Conservation (phyloP, 495 filamentous ascomycete genomes). For the Terfezia boudieri region DNA sequence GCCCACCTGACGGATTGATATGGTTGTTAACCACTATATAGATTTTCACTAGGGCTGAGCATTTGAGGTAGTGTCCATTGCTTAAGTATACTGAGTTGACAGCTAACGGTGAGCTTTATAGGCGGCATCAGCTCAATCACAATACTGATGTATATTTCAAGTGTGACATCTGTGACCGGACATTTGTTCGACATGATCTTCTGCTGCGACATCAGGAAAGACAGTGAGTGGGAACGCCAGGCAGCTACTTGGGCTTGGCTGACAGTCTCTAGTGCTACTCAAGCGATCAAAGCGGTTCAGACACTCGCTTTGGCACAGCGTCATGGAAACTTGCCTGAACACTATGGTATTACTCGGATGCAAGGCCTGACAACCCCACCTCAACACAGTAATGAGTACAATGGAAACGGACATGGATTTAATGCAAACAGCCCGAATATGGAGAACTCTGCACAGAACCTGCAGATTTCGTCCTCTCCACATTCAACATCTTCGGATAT, state of each 20-base stretch:
- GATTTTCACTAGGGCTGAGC: constrained; percentile 19
- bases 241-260: neutral
- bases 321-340: constrained; percentile 13
- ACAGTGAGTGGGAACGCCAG: constrained; percentile 9
- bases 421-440: too few relatives aligned
- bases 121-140: constrained; percentile 19
- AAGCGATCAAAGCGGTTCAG: constrained; percentile 18
- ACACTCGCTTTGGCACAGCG: constrained; percentile 7
- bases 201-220: constrained; percentile 19
- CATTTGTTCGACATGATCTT: constrained; percentile 19
- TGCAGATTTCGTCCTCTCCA: neutral
- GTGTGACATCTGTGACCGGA: constrained; percentile 20
- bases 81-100: neutral
- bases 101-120: constrained; percentile 7
- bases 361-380: too few relatives aligned
- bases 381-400: too few relatives aligned
- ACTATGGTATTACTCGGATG: constrained; percentile 5
- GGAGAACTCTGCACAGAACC: neutral
- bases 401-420: too few relatives aligned
- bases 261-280: constrained; percentile 10
- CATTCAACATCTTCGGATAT: neutral
- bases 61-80: constrained; percentile 13
- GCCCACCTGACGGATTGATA: neutral
- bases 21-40: neutral
- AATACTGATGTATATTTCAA: constrained; percentile 19